Conservation (phyloP, 192 early-diverging fungal species). For the Coemansia sp. region DNA sequence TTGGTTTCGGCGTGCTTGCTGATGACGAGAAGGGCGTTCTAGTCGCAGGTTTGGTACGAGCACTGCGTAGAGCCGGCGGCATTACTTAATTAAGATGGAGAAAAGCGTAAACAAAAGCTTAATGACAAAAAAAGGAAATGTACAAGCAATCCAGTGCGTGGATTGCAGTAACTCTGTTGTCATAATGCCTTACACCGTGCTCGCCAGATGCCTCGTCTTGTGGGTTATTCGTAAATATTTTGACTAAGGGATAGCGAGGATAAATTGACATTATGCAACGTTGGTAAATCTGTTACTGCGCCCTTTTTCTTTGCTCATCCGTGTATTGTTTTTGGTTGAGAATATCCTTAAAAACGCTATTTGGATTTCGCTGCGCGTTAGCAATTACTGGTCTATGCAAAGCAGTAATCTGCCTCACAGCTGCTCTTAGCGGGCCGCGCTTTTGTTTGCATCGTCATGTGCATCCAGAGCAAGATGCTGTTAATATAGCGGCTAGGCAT, state of each 20-base stretch:
- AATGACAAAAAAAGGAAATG: no score
- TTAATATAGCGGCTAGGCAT: background rate
- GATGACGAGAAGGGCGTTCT: background rate
- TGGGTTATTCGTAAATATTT: slow-evolving; percentile 2
- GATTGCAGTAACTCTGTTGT: background rate
- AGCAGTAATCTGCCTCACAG: slow-evolving; percentile 3
- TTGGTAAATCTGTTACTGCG: background rate
- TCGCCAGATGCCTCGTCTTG: background rate
- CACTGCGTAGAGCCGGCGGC: slow-evolving; percentile 13
- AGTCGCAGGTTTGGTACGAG: background rate
- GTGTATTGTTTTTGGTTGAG: background rate
- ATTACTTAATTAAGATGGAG: slow-evolving; percentile 6
- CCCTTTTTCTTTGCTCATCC: background rate
- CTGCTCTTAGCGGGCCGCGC: background rate
- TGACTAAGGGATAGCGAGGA: no score
- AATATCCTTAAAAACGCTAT: background rate
- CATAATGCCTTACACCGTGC: background rate
- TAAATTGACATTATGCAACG: background rate
- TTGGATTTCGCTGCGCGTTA: background rate
- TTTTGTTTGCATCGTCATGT: background rate
- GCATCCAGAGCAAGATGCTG: background rate
- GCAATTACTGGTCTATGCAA: background rate
- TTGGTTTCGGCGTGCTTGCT: background rate
- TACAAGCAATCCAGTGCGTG: background rate
- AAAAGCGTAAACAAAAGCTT: background rate